Evolutionary conservation across 2,329 filamentous ascomycete genomes (phyloP), one percentile per base, ranked within the genome.

Genomic region (Sporothrix curviconia): DNA sequence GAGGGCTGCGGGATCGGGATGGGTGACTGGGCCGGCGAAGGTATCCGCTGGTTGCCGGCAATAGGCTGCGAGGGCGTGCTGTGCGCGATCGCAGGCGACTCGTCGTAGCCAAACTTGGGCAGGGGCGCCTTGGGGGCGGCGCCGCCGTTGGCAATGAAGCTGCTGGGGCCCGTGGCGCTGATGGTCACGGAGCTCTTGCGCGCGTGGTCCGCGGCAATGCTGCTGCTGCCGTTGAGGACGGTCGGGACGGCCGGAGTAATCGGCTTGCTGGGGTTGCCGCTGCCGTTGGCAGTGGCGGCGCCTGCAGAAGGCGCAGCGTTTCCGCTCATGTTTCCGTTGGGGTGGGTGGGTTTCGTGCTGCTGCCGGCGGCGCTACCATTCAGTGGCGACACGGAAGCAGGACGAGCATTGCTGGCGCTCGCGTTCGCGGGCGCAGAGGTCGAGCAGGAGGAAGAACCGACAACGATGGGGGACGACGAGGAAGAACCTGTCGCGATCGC

Each of bases 141-240:
- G 40, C 84, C 82, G 57, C 90, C 90, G 78, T 95, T 95, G 65
- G 86, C 80, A 60, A 85, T 82, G 71, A 84, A 89, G 68, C 85
- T 85, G 65, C 81, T 88, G 57, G 89, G 83, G 65, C 87, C 89
- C 69, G 89, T 88, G 65, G 90, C 86, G 71, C 84, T 91, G 78
- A 96, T 96, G 67, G 92, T 95, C 67, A 96, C 87, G 17, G 92
- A 96, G 63, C 85, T 85, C 76, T 95, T 96, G 70, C 90, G 84
- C 69, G 79, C 81, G 76, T 97, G 92, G 66, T 90, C 86, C n/a
- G n/a, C n/a, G n/a, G n/a, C n/a, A 65, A 78, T 78, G 56, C 39
- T 39, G 30, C 79, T 72, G 64, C 76, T 75, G 64, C 89, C 89
- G 82, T 95, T 94, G 62, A 79, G 81, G 65, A 87, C 83, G 62